Base-by-base conservation (phyloP, 202 grass and related monocot species). In the Setaria viridis region DNA sequence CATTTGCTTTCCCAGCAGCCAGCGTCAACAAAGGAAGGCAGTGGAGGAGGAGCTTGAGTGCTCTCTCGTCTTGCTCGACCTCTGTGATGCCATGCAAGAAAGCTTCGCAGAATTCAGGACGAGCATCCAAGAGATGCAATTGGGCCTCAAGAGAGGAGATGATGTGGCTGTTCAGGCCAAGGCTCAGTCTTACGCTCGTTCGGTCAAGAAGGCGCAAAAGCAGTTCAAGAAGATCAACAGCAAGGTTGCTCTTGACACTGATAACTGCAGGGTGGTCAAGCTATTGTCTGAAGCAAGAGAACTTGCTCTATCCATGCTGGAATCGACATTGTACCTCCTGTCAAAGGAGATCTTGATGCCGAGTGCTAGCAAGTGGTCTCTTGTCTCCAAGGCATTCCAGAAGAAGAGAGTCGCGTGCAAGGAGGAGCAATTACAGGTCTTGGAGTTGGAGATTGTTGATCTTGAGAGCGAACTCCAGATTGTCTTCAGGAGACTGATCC, bases 231-330 rank as follows among this genome's bases (percentile, higher is more conserved):
- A 86, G 17, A 68, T 75, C 43, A 56, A 12, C 29, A 74, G 6
- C 42, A 91, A 87, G 62, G 57, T 42, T 83, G 35, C 43, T 84
- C 58, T 21, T 47, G 64, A 76, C 8, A 70, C 12, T n/a, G 66
- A 76, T 5, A 20, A 35, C 15, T 83, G 54, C 8, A 65, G 62
- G 55, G 75, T 82, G 56, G 8, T 88, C 3, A 64, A 60, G 81
- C 56, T 86, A 35, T 48, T 92, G 72, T 70, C 74, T 51, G 86
- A 92, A 79, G 72, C 94, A 51, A 94, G 89, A 80, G 71, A 67
- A 54, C 11, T 82, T 2, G 62, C 73, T 25, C 54, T 86, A 17
- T 85, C 60, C 19, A 56, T 97, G 46, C 55, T 97, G 7, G 80
- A 85, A 78, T 77, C 84, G 37, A 55, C 80, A 15, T 11, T 41